Evolutionary conservation across 345 rosid genomes (phyloP).

Genomic region (Eucalyptus leucophloia): DNA sequence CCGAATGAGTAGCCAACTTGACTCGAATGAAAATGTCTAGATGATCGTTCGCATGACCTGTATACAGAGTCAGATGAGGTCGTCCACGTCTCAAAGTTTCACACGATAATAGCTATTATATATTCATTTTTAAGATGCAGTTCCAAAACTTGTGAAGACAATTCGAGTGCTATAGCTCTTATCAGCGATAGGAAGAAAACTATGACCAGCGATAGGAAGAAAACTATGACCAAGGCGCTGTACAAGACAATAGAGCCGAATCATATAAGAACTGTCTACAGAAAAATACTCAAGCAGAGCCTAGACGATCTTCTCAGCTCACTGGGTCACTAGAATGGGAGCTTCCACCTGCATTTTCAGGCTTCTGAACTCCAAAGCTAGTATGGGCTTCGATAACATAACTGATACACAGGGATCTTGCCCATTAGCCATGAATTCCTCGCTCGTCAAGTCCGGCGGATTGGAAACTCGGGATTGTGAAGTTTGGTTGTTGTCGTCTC

Average conservation of each 20-base stretch:
- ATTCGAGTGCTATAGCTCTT: background rate
- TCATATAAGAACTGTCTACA: background rate
- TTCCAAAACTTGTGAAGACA: background rate
- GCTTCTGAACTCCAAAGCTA: slow-evolving; percentile 63
- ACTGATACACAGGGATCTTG: slow-evolving; percentile 35
- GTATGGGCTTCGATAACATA: slow-evolving; percentile 65
- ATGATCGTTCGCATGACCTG: background rate
- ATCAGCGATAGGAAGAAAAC: background rate
- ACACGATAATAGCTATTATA: background rate
- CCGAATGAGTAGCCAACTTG: background rate
- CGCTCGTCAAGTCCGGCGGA: background rate
- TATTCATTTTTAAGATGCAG: background rate
- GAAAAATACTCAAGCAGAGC: background rate
- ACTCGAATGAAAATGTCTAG: background rate
- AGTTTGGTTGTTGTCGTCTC: slow-evolving; percentile 8
- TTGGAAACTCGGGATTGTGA: background rate
- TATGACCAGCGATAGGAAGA: background rate
- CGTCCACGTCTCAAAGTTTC: background rate
- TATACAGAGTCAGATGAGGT: background rate
- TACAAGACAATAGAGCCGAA: background rate
- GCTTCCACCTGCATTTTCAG: slow-evolving; percentile 83
- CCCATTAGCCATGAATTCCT: slow-evolving; percentile 8
- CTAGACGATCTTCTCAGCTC: slow-evolving; percentile 1
- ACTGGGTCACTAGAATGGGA: slow-evolving; percentile 29
- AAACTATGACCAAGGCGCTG: background rate